Percentiles rank a stretch among this genome's conserved stretches.
Evolutionary conservation across 2,329 filamentous ascomycete genomes (phyloP).

Genomic region (Colletotrichum caudatum): DNA sequence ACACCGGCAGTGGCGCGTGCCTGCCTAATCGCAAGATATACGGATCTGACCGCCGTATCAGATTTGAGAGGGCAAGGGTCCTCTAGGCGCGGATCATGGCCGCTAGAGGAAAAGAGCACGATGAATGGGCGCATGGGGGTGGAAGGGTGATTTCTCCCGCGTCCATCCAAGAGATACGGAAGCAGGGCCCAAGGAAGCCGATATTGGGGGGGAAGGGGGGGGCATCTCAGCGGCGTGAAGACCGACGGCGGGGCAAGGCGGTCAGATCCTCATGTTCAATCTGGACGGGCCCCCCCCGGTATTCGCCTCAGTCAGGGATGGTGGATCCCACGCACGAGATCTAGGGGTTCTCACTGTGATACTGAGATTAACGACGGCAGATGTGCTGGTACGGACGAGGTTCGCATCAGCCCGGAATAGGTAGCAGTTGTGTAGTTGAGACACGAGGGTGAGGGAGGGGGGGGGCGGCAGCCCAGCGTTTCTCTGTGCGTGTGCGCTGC

Average conservation of each 20-base stretch:
- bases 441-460: background rate
- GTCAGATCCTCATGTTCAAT: background rate
- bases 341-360: background rate
- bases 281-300: background rate
- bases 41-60: background rate
- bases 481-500: background rate
- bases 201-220: too few species aligned
- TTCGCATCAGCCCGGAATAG: background rate
- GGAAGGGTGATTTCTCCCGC: background rate
- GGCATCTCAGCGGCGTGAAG: too few species aligned
- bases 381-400: background rate
- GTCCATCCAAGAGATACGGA: conserved; percentile 9
- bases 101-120: conserved; percentile 1
- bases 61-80: background rate
- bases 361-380: background rate
- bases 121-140: background rate
- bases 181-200: background rate
- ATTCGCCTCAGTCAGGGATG: background rate
- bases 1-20: background rate
- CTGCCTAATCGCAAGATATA: conserved; percentile 23
- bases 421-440: background rate
- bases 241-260: background rate
- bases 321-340: background rate
- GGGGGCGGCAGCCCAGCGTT: background rate
- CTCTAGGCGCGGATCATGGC: conserved; percentile 15